phyloP scores from a whole-genome alignment of 495 filamentous ascomycete species.

The Hypoxylon crocopeplum region DNA sequence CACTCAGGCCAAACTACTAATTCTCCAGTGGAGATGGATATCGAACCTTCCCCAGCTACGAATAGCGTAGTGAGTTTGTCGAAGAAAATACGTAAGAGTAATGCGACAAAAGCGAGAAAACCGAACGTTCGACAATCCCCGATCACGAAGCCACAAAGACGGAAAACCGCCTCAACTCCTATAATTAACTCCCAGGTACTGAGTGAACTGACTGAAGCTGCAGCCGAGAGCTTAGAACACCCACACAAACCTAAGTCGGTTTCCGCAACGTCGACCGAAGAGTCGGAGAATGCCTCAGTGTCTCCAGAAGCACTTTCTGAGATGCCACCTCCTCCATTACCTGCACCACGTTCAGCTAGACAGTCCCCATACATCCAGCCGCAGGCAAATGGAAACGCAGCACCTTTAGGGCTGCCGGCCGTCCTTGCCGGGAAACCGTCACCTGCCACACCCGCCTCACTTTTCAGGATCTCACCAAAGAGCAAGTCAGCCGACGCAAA shows the following conservation, averaged over 20 bases:
- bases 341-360: conserved; percentile 52
- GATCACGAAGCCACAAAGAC: conserved; percentile 79
- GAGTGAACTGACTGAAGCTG: conserved; percentile 56
- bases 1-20: conserved; percentile 46
- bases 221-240: conserved; percentile 27
- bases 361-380: conserved; percentile 58
- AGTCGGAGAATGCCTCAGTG: conserved; percentile 60
- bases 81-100: conserved; percentile 57
- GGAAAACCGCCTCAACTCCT: conserved; percentile 63
- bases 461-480: conserved; percentile 70
- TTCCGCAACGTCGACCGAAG: conserved; percentile 48
- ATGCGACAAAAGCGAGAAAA: conserved; percentile 56
- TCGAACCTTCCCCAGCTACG: conserved; percentile 48
- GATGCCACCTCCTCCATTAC: conserved; percentile 65
- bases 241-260: conserved; percentile 41
- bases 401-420: conserved; percentile 25
- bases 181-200: conserved; percentile 63
- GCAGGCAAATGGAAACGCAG: conserved; percentile 39
- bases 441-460: conserved; percentile 82
- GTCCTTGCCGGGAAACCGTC: conserved; percentile 48
- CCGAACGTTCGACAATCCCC: conserved; percentile 76
- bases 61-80: conserved; percentile 45
- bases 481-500: conserved; percentile 42
- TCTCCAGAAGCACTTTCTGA: conserved; percentile 62
- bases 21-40: conserved; percentile 55